A percentile compares a stretch with the other conserved stretches of the same genome.
Conservation (phyloP, 179 eudicot genomes). For the Spinacia oleracea region DNA sequence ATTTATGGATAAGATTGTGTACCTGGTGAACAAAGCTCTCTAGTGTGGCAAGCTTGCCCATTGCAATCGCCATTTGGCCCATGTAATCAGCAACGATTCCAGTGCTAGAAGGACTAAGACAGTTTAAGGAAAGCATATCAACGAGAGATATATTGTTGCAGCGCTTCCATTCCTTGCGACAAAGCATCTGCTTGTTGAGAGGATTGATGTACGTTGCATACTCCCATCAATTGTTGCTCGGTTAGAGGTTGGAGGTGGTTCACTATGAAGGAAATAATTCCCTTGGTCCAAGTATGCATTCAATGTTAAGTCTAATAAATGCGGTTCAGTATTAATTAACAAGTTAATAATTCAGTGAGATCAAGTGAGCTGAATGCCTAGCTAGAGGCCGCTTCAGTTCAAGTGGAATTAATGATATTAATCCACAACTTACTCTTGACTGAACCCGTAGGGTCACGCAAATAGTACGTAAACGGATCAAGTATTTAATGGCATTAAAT, state of each 20-base stretch:
- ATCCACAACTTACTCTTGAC: too few species aligned
- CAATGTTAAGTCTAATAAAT: too few species aligned
- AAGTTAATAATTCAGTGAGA: too few species aligned
- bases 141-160: conserved; percentile 87
- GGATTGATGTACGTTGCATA: conserved; percentile 85
- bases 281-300: too few species aligned
- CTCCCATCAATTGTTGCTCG: conserved; percentile 81
- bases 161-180: conserved; percentile 97
- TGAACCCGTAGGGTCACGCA: too few species aligned
- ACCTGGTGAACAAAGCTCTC: conserved; percentile 95
- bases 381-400: too few species aligned
- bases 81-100: conserved; percentile 79
- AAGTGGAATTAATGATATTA: too few species aligned
- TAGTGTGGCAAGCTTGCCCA: conserved; percentile 84
- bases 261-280: too few species aligned
- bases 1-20: neutral
- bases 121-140: conserved; percentile 72
- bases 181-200: conserved; percentile 95
- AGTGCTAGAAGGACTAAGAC: conserved; percentile 52
- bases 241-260: conserved; percentile 84
- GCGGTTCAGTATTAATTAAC: too few species aligned
- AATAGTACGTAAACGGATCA: too few species aligned
- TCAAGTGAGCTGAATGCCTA: too few species aligned
- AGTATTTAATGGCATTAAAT: too few species aligned
- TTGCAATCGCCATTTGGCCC: conserved; percentile 98